phyloP scores from a whole-genome alignment of 2,329 filamentous ascomycete genomes.

The Fusarium decemcellulare region DNA sequence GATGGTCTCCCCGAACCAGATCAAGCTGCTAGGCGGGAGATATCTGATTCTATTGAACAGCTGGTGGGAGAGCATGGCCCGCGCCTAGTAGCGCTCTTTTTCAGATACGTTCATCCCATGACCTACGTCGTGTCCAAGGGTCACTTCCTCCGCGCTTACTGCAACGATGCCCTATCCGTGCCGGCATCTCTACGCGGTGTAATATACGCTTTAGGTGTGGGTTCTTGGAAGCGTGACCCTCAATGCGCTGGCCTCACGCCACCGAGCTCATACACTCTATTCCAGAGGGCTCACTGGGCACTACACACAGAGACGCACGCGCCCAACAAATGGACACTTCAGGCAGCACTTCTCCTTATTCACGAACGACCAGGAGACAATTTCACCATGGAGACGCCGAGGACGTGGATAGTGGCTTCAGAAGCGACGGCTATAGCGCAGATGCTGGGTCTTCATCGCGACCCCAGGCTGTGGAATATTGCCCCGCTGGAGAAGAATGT shows the following conservation, averaged over 20 bases:
- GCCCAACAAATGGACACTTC: constrained; percentile 54
- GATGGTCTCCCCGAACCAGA: constrained; percentile 54
- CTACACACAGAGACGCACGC: constrained; percentile 55
- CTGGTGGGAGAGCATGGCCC: constrained; percentile 50
- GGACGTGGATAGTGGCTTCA: constrained; percentile 54
- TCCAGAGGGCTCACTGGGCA: constrained; percentile 49
- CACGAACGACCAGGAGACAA: constrained; percentile 55
- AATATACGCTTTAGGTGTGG: constrained; percentile 32
- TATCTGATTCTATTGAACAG: constrained; percentile 53
- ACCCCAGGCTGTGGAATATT: constrained; percentile 53
- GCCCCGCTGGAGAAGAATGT: constrained; percentile 51
- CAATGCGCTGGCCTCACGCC: constrained; percentile 46
- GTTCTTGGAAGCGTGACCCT: constrained; percentile 5
- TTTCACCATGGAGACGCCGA: constrained; percentile 55
- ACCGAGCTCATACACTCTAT: constrained; percentile 48
- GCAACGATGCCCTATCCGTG: constrained; percentile 47
- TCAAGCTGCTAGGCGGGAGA: constrained; percentile 46
- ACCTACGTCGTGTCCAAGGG: constrained; percentile 54
- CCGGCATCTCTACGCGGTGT: constrained; percentile 54
- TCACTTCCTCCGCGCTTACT: constrained; percentile 51
- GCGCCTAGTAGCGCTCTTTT: constrained; percentile 54
- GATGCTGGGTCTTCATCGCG: constrained; percentile 54
- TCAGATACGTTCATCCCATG: constrained; percentile 55
- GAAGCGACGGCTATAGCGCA: constrained; percentile 55
- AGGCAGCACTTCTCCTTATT: constrained; percentile 54